A percentile compares a stretch with the other conserved stretches of the same genome.
Conservation (phyloP, 2,329 filamentous ascomycete species). For the Domatiomyces globalis region DNA sequence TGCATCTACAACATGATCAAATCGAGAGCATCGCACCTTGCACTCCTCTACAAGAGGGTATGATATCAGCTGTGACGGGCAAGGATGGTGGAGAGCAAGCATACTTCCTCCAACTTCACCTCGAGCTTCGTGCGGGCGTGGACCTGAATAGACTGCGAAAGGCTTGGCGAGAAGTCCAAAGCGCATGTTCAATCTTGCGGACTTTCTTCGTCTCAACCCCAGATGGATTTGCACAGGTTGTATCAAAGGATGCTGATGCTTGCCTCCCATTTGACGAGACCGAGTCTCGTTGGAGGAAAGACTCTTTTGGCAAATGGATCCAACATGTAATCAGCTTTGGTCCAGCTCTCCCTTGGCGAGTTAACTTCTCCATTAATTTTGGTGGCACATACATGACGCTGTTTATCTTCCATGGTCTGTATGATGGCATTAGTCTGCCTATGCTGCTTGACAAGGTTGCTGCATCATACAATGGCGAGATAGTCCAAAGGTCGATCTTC, state of each 20-base stretch:
- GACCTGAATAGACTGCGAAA: constrained; percentile 36
- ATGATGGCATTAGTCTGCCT: constrained; percentile 68
- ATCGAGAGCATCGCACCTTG: constrained; percentile 69
- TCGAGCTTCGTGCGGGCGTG: constrained; percentile 37
- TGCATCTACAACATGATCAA: constrained; percentile 38
- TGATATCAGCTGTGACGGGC: constrained; percentile 57
- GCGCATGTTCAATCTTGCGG: constrained; percentile 49
- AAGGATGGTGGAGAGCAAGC: constrained; percentile 36
- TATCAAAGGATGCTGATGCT: constrained; percentile 31
- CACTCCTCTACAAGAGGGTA: constrained; percentile 73
- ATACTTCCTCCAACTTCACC: constrained; percentile 66
- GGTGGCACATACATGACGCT: constrained; percentile 36
- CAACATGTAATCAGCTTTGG: constrained; percentile 33
- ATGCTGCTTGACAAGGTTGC: constrained; percentile 50
- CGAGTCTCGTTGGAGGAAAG: constrained; percentile 33
- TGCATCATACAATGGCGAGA: constrained; percentile 32
- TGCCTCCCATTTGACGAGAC: not conserved
- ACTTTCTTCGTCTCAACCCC: constrained; percentile 58
- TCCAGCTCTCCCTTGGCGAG: constrained; percentile 22
- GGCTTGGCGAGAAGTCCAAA: constrained; percentile 46
- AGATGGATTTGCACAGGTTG: constrained; percentile 64
- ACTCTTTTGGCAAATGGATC: constrained; percentile 39
- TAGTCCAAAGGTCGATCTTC: constrained; percentile 8
- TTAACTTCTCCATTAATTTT: constrained; percentile 20
- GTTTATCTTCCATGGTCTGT: constrained; percentile 71